Evolutionary conservation across 108 stramenopile genomes (phyloP), one percentile per base, ranked within the genome.

Genomic region (Cyclotella sp.): DNA sequence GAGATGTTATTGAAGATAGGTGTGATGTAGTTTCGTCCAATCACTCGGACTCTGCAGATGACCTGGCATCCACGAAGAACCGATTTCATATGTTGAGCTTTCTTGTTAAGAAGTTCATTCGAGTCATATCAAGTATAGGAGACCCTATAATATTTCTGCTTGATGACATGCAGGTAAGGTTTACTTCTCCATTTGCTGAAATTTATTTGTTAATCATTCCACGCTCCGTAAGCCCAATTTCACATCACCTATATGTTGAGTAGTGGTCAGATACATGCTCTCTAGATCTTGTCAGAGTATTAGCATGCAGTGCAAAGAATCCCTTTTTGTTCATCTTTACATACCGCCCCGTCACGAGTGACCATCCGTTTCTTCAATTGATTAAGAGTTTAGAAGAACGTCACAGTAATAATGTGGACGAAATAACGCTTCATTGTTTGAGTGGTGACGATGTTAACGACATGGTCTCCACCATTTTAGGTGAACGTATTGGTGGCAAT

Each of bases 291-390:
- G 26, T 70, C 9, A 51, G 21, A 58, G 42, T 39, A 1, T 15
- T 70, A 3, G 28, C 34, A 10, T 16, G 28, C 19, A 29, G 70
- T 15, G 70, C 57, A 0, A 40, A 11, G 41, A 70, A 34, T 44
- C 70, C 70, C 0, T 70, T 70, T 22, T 19, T 70, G 19, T 58
- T 70, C 70, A 52, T 70, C 70, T 70, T 70, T 55, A 70, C 70
- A 5, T 70, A 59, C 39, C 54, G 70, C 24, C 70, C 70, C 26
- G 21, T 70, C 7, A 1, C 47, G 12, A 21, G n/a, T 26, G 34
- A 57, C 30, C 70, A 70, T 58, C 70, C 54, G 6, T 70, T 70
- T 43, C 30, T 55, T 24, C 22, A 70, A 43, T 16, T 70, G n/a
- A 27, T 57, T 58, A 16, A 58, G 1, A 13, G 41, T 30, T 27